phyloP scores from a whole-genome alignment of 2,329 filamentous ascomycete genomes.

The Hypoxylon sp. region DNA sequence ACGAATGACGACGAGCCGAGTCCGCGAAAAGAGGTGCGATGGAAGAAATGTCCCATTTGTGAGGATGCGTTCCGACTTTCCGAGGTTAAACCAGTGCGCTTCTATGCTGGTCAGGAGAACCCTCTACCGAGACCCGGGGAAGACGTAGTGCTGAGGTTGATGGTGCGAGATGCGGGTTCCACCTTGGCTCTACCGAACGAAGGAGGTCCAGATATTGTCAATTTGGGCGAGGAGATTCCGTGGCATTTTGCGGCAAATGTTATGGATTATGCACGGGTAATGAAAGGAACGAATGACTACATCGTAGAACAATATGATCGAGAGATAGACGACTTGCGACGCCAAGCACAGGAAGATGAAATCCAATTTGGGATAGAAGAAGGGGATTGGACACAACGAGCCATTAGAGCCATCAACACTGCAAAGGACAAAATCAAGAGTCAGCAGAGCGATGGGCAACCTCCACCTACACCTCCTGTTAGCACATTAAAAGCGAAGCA shows the following conservation, averaged over 20 bases:
- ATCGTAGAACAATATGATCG: slow-evolving; percentile 84
- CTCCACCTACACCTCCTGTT: slow-evolving; percentile 47
- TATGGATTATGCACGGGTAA: slow-evolving; percentile 92
- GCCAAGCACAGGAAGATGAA: slow-evolving; percentile 90
- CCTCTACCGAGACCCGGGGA: slow-evolving; percentile 84
- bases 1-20: slow-evolving; percentile 77
- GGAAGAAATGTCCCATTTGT: slow-evolving; percentile 97
- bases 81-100: slow-evolving; percentile 89
- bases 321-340: slow-evolving; percentile 80
- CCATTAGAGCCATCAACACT: slow-evolving; percentile 79
- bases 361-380: slow-evolving; percentile 89
- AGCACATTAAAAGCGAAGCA: slow-evolving; percentile 49
- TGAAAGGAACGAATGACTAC: slow-evolving; percentile 93
- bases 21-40: slow-evolving; percentile 79
- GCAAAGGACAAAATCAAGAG: slow-evolving; percentile 80
- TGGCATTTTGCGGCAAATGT: slow-evolving; percentile 97
- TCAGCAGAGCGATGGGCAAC: slow-evolving; percentile 55
- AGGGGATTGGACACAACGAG: slow-evolving; percentile 91
- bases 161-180: slow-evolving; percentile 83
- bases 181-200: slow-evolving; percentile 91
- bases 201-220: slow-evolving; percentile 77
- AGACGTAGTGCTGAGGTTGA: slow-evolving; percentile 89
- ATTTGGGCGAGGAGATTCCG: slow-evolving; percentile 82
- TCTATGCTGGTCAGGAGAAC: slow-evolving; percentile 90
- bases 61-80: slow-evolving; percentile 94